Conservation (phyloP, 352 stramenopile species). For the Phytophthora cactorum region DNA sequence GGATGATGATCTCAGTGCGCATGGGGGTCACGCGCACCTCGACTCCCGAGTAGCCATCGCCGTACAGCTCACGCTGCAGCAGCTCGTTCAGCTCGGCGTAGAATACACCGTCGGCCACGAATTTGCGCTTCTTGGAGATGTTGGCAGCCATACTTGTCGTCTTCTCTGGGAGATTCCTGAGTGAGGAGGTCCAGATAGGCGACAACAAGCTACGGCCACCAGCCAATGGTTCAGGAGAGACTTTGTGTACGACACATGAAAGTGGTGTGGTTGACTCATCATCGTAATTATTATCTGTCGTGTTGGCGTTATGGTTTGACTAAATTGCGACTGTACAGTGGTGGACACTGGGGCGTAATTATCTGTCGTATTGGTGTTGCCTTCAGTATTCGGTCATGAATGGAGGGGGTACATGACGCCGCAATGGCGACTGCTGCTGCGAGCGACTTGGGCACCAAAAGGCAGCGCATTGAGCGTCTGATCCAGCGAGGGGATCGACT, state of each 20-base stretch:
- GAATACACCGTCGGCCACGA: slow-evolving; percentile 99
- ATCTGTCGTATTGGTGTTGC: background rate
- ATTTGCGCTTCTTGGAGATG: slow-evolving; percentile 99
- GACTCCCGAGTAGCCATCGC: slow-evolving; percentile 98
- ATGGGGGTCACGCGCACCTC: slow-evolving; percentile 99
- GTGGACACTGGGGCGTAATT: background rate
- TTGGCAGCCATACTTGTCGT: slow-evolving; percentile 79
- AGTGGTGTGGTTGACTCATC: background rate
- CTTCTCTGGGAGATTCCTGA: slow-evolving; percentile 39
- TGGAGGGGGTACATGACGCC: background rate
- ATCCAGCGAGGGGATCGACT: slow-evolving; percentile 58
- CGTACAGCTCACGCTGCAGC: slow-evolving; percentile 97
- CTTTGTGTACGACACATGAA: background rate
- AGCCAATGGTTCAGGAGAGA: slow-evolving; percentile 25
- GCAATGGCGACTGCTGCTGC: background rate
- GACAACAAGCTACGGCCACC: slow-evolving; percentile 3
- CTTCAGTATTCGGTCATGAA: background rate
- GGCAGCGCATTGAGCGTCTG: slow-evolving; percentile 59
- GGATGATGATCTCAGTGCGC: slow-evolving; percentile 99
- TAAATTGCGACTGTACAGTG: background rate
- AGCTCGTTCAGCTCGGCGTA: slow-evolving; percentile 99
- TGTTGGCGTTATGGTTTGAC: background rate
- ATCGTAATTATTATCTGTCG: background rate
- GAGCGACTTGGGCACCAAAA: slow-evolving; percentile 40
- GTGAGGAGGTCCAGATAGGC: slow-evolving; percentile 12